A percentile compares a stretch with the other conserved stretches of the same genome.
Evolutionary conservation across 2,329 filamentous ascomycete species (phyloP).

Genomic region (Calonectria crousiana): DNA sequence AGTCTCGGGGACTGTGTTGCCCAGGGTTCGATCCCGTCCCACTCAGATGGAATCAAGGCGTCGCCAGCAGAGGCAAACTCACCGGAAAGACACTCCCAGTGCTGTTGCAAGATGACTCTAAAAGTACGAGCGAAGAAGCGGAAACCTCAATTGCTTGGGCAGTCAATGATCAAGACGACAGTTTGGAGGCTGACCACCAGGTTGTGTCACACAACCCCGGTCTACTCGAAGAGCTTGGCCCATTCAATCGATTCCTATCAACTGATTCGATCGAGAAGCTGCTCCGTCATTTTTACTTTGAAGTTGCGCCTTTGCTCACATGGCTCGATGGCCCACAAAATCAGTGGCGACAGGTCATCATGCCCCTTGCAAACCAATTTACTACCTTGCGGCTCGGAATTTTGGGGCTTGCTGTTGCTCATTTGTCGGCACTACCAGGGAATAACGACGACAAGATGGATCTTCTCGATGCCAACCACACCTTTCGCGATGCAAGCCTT

Average conservation of each 20-base stretch:
- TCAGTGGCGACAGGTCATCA: conserved; percentile 32
- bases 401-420: conserved; percentile 22
- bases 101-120: background rate
- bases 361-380: conserved; percentile 25
- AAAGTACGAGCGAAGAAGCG: no score
- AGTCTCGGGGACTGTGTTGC: conserved; percentile 30
- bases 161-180: no score
- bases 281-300: conserved; percentile 33
- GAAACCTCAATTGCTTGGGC: background rate
- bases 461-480: conserved; percentile 9
- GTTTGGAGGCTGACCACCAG: no score
- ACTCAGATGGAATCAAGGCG: conserved; percentile 38
- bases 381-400: conserved; percentile 33
- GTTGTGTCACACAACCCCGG: background rate
- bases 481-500: conserved; percentile 18
- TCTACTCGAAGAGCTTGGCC: background rate
- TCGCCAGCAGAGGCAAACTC: conserved; percentile 36
- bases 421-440: background rate
- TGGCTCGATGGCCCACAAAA: conserved; percentile 37
- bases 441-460: background rate
- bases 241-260: conserved; percentile 1
- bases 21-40: conserved; percentile 33
- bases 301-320: conserved; percentile 33
- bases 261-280: conserved; percentile 27
- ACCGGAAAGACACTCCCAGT: conserved; percentile 30